Base-by-base conservation (phyloP, 345 rosid species). In the Adansonia digitata region DNA sequence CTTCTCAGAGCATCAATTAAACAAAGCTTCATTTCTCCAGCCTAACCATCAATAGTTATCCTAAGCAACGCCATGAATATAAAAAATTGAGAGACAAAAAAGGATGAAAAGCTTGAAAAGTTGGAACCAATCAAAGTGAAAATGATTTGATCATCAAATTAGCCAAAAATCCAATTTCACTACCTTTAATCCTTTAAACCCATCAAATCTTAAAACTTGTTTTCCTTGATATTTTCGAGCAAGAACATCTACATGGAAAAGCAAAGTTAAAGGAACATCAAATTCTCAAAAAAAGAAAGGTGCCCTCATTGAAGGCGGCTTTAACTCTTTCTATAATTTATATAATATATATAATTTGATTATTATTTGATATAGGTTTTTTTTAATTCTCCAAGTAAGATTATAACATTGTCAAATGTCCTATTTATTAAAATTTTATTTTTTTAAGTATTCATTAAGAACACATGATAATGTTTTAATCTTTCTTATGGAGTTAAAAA, bases 201-300 rank as follows among this genome's bases (percentile, higher is more conserved):
- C 67, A 61, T 8, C 67, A 34, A 61, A 61, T 43, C 67, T 61
- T 18, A 34, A 18, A 34, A 3, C 39, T 34, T 34, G 67, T 34
- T 61, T 34, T 61, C 67, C 67, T 61, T 61, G 67, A 61, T 61
- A 61, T 61, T 43, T 2, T 61, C 67, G 67, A 61, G 34, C 22
- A 6, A 13, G 42, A 61, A 43, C 42, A 34, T 34, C 13, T 17
- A 17, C 43, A 37, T 12, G 7, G 14, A 34, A 61, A 13, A 31
- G 34, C 24, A 61, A 34, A 34, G 43, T 34, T 43, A 61, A 61
- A 17, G 43, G 13, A 17, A 2, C 67, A 17, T 7, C 22, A 34
- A 61, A 15, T 7, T 35, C 67, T 17, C 42, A 34, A 61, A 61
- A 61, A 4, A 43, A 31, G 3, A 31, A 31, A 1, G n/a, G n/a